A percentile compares a stretch with the other conserved stretches of the same genome.
phyloP scores from a whole-genome alignment of 768 basidiomycete species.

The Trametes maxima region DNA sequence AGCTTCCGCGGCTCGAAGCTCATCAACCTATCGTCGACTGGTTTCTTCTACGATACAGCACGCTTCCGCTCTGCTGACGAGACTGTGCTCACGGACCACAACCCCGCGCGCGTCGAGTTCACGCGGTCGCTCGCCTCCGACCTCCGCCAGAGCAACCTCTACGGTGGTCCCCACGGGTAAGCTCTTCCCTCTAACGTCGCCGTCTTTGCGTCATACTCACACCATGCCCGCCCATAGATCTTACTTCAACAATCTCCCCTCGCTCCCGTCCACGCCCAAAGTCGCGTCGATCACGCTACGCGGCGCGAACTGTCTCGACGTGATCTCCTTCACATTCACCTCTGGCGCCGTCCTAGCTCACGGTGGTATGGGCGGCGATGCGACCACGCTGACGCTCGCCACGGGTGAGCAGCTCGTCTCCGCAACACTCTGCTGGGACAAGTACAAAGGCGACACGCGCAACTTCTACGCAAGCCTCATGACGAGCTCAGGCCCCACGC shows the following conservation, averaged over 20 bases:
- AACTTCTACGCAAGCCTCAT: conserved; percentile 5
- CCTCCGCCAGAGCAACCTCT: conserved; percentile 10
- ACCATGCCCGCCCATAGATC: neutral
- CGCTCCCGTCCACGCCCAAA: conserved; percentile 1
- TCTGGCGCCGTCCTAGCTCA: neutral
- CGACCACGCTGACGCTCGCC: neutral
- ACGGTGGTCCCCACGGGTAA: conserved; percentile 8
- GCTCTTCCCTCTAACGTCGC: neutral
- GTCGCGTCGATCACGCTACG: conserved; percentile 1
- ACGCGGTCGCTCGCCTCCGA: neutral
- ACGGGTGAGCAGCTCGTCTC: neutral
- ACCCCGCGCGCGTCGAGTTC: conserved; percentile 10
- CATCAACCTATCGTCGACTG: neutral
- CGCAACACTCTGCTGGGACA: conserved; percentile 7
- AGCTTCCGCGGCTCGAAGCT: conserved; percentile 1
- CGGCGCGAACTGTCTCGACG: conserved; percentile 10
- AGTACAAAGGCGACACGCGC: conserved; percentile 8
- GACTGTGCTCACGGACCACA: conserved; percentile 10
- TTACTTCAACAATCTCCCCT: conserved; percentile 9
- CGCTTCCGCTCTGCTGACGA: conserved; percentile 5
- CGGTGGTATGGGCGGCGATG: conserved; percentile 8
- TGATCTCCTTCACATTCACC: conserved; percentile 3
- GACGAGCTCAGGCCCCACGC: neutral
- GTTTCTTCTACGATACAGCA: neutral
- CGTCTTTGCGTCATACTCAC: too few species aligned